Evolutionary conservation across 2,329 filamentous ascomycete species (phyloP), one percentile per base, ranked within the genome.

Genomic region (Xylaria sp.): DNA sequence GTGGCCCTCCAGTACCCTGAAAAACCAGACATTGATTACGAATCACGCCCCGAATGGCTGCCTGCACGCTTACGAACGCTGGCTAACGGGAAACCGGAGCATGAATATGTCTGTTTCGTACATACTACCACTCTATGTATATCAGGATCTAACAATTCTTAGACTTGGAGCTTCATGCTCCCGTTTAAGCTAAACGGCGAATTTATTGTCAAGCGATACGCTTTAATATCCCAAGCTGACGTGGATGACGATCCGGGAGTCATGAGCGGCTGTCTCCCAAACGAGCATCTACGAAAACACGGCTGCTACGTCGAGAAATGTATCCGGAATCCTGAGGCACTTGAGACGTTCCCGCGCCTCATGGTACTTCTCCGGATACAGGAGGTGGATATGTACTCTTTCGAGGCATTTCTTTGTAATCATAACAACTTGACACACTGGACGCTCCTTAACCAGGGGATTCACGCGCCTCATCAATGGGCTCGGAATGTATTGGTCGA

Each of bases 81-180:
- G 13, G 23, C 13, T 13, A n/a, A 53, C 32, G 10, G 18, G 12
- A 7, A 30, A 3, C 9, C 3, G 23, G 32, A 48, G 25, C 23
- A 20, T 9, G 59, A 61, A 61, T 61, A 61, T 18, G 59, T 53
- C 13, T 41, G 34, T 61, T 18, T 18, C 46, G n/a, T 23, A 5
- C 50, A 4, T 25, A 12, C 34, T 8, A 23, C 15, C 12, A 13
- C 15, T 20, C 23, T 23, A n/a, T 30, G 20, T 9, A 36, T 9
- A 41, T 34, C 15, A 18, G 23, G 25, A 7, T 15, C 25, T 52
- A 60, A 60, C 34, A 5, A 1, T 25, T 53, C 25, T 10, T 28
- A 61, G 59, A 7, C 10, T 15, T 61, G 59, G 59, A 53, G 34
- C 23, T 52, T 61, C 46, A 20, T 53, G 2, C 6, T 61, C 30